Conservation (phyloP, 1,284 basidiomycete species). For the Microbotryum intermedium region DNA sequence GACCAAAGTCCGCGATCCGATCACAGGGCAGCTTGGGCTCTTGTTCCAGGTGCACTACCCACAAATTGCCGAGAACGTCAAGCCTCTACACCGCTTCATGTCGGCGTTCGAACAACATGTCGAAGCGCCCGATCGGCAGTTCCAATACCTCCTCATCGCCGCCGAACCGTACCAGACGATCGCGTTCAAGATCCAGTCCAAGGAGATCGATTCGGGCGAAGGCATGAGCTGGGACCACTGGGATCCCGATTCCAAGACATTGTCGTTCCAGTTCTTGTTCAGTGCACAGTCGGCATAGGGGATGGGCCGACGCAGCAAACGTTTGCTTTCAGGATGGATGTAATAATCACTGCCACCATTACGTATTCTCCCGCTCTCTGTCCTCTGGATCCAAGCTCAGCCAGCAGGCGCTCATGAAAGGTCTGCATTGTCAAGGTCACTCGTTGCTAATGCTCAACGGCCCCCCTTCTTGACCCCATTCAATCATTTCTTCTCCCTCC, state of each 20-base stretch:
- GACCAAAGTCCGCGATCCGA: slow-evolving; percentile 46
- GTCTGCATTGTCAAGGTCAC: too few species aligned
- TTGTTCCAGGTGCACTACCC: slow-evolving; percentile 95
- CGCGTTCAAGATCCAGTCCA: slow-evolving; percentile 93
- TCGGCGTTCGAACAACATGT: slow-evolving; percentile 95
- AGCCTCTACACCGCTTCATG: slow-evolving; percentile 90
- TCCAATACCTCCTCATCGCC: slow-evolving; percentile 95
- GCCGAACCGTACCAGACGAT: slow-evolving; percentile 99
- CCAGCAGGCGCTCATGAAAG: too few species aligned
- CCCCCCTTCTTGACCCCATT: slow-evolving; percentile 13
- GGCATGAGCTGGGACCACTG: slow-evolving; percentile 95
- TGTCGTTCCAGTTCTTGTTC: slow-evolving; percentile 29
- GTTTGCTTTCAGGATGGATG: too few species aligned
- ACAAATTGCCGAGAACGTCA: slow-evolving; percentile 69
- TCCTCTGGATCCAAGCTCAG: too few species aligned
- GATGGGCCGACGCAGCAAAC: neutral
- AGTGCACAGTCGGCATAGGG: too few species aligned
- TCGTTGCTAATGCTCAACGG: too few species aligned
- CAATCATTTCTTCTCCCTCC: slow-evolving; percentile 10
- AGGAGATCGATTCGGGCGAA: slow-evolving; percentile 86
- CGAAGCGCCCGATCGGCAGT: slow-evolving; percentile 88
- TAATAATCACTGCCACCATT: too few species aligned
- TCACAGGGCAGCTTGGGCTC: slow-evolving; percentile 59
- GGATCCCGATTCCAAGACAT: slow-evolving; percentile 89
- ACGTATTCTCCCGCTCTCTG: too few species aligned